Evolutionary conservation across 164 flowering plant species (phyloP).

Genomic region (Santalum album): DNA sequence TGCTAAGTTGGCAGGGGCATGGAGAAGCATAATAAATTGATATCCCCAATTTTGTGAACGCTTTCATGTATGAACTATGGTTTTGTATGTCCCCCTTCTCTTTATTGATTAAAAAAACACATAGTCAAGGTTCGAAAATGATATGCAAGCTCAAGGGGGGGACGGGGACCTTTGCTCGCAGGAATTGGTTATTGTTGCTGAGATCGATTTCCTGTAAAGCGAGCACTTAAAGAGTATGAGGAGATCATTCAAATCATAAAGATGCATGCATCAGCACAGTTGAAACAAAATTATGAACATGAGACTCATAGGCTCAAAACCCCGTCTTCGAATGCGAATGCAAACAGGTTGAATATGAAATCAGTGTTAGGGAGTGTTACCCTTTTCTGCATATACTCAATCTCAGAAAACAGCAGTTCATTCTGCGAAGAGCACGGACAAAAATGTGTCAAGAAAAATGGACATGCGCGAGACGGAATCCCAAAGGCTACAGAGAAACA

Average conservation of each 20-base stretch:
- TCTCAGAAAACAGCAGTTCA: background rate
- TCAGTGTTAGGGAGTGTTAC: conserved; percentile 35
- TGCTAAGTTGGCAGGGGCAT: too few species aligned
- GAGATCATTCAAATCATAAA: background rate
- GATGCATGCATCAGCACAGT: background rate
- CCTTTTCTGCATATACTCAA: conserved; percentile 20
- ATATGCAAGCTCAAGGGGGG: conserved; percentile 1
- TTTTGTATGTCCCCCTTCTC: too few species aligned
- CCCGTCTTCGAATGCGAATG: too few species aligned
- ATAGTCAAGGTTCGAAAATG: background rate
- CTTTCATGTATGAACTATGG: too few species aligned
- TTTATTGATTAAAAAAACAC: too few species aligned
- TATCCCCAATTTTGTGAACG: too few species aligned
- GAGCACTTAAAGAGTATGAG: background rate
- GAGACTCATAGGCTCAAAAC: background rate
- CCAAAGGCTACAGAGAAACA: background rate
- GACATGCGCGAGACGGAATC: conserved; percentile 5
- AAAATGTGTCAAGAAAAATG: background rate
- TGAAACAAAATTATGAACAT: too few species aligned
- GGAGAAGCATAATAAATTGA: too few species aligned
- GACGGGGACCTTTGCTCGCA: conserved; percentile 63
- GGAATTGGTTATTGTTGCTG: conserved; percentile 78
- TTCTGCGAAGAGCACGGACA: conserved; percentile 23
- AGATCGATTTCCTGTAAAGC: conserved; percentile 71
- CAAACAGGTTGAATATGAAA: too few species aligned